Evolutionary conservation across 371 early-diverging fungal genomes (phyloP).

Genomic region (Syncephalastrum racemosum): DNA sequence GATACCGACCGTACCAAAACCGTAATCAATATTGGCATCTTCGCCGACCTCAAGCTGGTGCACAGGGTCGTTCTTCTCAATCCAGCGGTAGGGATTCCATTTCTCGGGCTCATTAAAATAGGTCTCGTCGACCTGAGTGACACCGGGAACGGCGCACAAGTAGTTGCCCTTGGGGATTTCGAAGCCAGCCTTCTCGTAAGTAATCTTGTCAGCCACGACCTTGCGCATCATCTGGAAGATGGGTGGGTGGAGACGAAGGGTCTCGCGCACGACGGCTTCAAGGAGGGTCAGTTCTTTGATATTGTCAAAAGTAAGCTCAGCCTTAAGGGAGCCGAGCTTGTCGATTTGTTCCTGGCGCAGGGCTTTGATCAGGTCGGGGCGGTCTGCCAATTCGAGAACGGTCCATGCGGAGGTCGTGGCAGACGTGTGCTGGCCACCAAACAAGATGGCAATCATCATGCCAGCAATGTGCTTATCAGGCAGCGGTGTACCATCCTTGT

Average conservation of each 20-base stretch:
- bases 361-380: constrained; percentile 64
- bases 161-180: constrained; percentile 90
- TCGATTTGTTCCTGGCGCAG: constrained; percentile 67
- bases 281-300: constrained; percentile 75
- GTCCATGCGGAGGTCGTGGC: constrained; percentile 95
- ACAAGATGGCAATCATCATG: constrained; percentile 94
- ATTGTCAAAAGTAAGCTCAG: constrained; percentile 71
- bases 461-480: constrained; percentile 85
- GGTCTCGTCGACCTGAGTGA: constrained; percentile 77
- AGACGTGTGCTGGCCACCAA: constrained; percentile 97
- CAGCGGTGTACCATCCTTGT: constrained; percentile 82
- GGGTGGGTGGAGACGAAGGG: constrained; percentile 92
- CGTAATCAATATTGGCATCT: constrained; percentile 80
- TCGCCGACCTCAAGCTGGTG: constrained; percentile 52
- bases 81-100: constrained; percentile 86
- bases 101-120: constrained; percentile 77
- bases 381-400: constrained; percentile 80
- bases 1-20: constrained; percentile 82
- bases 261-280: constrained; percentile 86
- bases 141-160: constrained; percentile 82
- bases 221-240: constrained; percentile 93
- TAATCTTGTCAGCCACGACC: constrained; percentile 71
- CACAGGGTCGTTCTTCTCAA: constrained; percentile 48
- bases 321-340: constrained; percentile 58
- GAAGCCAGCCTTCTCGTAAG: constrained; percentile 69